Conservation (phyloP, 2,329 filamentous ascomycete species). For the Alternaria postmessia region DNA sequence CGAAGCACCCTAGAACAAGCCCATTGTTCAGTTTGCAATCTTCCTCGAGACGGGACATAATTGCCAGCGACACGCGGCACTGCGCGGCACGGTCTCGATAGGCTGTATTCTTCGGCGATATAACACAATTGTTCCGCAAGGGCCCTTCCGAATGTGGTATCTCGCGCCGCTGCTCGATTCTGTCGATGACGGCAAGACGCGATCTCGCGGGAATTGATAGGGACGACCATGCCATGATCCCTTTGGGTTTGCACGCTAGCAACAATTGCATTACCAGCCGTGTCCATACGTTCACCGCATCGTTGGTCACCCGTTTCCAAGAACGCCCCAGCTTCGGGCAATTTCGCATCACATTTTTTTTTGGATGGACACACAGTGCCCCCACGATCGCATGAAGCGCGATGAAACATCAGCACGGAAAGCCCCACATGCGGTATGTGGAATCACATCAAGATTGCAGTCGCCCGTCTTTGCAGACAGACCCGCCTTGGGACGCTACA, state of each 20-base stretch:
- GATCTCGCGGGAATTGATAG: constrained; percentile 15
- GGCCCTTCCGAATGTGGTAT: constrained; percentile 9
- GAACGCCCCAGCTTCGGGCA: constrained; percentile 2
- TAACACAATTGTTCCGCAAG: constrained; percentile 7
- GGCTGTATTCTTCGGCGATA: constrained; percentile 8
- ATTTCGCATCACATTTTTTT: constrained; percentile 10
- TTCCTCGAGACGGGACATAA: background rate
- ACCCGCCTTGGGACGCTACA: constrained; percentile 11
- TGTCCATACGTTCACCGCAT: constrained; percentile 11
- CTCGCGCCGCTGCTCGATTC: constrained; percentile 3
- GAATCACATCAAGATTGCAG: constrained; percentile 10
- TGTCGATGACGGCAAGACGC: constrained; percentile 12
- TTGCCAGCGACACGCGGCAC: constrained; percentile 8
- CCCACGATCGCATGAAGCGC: constrained; percentile 16
- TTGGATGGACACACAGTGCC: background rate
- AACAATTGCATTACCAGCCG: background rate
- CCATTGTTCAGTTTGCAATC: background rate
- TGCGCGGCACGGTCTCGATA: constrained; percentile 10
- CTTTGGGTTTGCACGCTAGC: constrained; percentile 8
- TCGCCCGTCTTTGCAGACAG: constrained; percentile 1
- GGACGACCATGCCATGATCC: constrained; percentile 12
- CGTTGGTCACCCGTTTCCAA: constrained; percentile 3
- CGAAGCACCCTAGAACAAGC: constrained; percentile 2
- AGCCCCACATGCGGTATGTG: constrained; percentile 10
- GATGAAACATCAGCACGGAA: constrained; percentile 17